Evolutionary conservation across 192 early-diverging fungal genomes (phyloP), one percentile per base, ranked within the genome.

Genomic region (Umbelopsis vinacea): DNA sequence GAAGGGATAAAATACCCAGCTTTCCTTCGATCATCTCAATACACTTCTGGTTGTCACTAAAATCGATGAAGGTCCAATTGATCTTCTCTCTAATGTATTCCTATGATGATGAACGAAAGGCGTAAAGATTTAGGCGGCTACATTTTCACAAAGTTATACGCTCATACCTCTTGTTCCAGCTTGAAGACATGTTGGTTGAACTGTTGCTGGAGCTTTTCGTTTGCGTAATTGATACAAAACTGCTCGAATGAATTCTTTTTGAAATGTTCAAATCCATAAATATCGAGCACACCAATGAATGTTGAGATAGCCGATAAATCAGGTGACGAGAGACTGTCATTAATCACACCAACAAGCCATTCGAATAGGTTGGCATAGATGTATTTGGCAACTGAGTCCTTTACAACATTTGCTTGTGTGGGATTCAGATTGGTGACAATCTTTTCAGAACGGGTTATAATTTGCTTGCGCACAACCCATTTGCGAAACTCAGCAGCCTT

Each of bases 151-250:
- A 2, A n/a, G 1, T 6, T 37, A 15, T 12, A 55, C 7, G 26
- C 26, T 26, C 57, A 37, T 63, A 63, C 57, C 80, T 99, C 96
- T 82, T 99, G 98, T 82, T 98, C 96, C 60, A 99, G 86, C 85
- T 98, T 97, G 87, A 99, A 99, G n/a, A 99, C 97, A 79, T 99
- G 98, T 71, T 92, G 92, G 83, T 97, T 99, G 82, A 99, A 99
- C 83, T 84, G 94, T 82, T 98, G 96, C 82, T 99, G 98, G 68
- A 99, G 84, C 82, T 99, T 99, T 81, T 99, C 98, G 83, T 97
- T 97, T 71, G 96, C 92, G 78, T 93, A 94, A 81, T 95, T 93
- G 76, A 99, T 97, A 86, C 97, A 99, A 81, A 98, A 99, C 85
- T 99, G 97, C 85, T 99, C 97, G 73, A 99, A 99, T 14, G 97